Conservation (phyloP, 495 filamentous ascomycete species). For the Tuber brumale region DNA sequence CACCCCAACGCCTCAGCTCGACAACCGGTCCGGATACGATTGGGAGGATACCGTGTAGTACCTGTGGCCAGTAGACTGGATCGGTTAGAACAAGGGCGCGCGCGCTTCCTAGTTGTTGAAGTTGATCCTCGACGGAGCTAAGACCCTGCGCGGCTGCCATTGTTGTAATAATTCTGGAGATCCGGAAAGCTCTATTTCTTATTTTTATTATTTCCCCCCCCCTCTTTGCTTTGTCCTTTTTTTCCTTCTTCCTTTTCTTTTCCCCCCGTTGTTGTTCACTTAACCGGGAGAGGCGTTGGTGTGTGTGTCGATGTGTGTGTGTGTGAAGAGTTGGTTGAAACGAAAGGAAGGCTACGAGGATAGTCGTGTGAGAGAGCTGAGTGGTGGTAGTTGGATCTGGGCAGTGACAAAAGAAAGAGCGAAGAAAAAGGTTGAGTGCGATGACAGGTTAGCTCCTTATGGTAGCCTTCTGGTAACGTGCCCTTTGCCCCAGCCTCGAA, state of each 20-base stretch:
- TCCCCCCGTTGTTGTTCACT: neutral
- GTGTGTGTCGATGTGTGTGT: conserved; percentile 18
- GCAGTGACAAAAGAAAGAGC: neutral
- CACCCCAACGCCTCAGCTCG: conserved; percentile 88
- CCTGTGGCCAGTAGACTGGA: conserved; percentile 74
- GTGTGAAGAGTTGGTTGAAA: conserved; percentile 29
- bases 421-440: neutral
- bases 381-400: neutral
- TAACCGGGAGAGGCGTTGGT: conserved; percentile 9
- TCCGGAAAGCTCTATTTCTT: conserved; percentile 14
- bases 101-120: conserved; percentile 77
- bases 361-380: conserved; percentile 7
- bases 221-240: conserved; percentile 8
- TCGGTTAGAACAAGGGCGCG: conserved; percentile 81
- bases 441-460: neutral
- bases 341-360: conserved; percentile 27
- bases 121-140: conserved; percentile 61
- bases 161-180: conserved; percentile 13
- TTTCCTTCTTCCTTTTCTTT: conserved; percentile 13
- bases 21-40: conserved; percentile 69
- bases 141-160: conserved; percentile 27
- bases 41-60: conserved; percentile 81
- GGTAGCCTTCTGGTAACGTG: neutral
- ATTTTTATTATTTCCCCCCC: conserved; percentile 15
- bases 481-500: neutral